Evolutionary conservation across 2,329 filamentous ascomycete species (phyloP), one percentile per base, ranked within the genome.

Genomic region (Paradendryphiella salina): DNA sequence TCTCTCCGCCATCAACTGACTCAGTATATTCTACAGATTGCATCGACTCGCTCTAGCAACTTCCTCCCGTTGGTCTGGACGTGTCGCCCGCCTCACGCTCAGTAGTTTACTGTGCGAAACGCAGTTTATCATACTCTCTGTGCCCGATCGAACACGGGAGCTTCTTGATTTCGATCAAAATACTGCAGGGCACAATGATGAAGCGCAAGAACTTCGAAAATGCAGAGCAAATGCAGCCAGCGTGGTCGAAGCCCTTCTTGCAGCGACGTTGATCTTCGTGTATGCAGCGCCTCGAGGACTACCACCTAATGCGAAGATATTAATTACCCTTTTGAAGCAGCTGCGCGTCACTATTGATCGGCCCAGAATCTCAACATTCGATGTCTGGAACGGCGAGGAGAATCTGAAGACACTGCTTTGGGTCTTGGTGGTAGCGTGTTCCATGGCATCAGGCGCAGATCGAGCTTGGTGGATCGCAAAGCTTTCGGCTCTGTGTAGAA

Each of bases 1-100:
- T 1, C 23, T 56, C 7, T 45, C 54, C 6, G 33, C 52, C 8
- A 45, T 65, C 9, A 58, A 65, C 15, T 65, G 61, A 49, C 66
- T 66, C 54, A 64, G 65, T 15, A 61, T 66, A 6, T 66, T 68
- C 51, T 60, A 65, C 50, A 57, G 52, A 6, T 43, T 68, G 1
- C 64, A 66, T 34, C 61, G 61, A 10, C 55, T 68, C 29, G 58
- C 55, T 3, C 50, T 65, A 3, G 64, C 61, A 8, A 31, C 50
- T n/a, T 61, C 63, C 0, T 45, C 56, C 8, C 53, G 39, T 9
- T 66, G 60, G 64, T 33, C 46, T 3, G 34, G 15, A 1, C 33
- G 46, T 20, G 57, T 64, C 2, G 42, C 57, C 11, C 43, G 57
- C 4, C 23, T 57, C 5, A 56, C 60, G 3, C 35, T 65, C 4